Evolutionary conservation across 306 rosid genomes (phyloP), one percentile per base, ranked within the genome.

Genomic region (Gastrolobium bilobum): DNA sequence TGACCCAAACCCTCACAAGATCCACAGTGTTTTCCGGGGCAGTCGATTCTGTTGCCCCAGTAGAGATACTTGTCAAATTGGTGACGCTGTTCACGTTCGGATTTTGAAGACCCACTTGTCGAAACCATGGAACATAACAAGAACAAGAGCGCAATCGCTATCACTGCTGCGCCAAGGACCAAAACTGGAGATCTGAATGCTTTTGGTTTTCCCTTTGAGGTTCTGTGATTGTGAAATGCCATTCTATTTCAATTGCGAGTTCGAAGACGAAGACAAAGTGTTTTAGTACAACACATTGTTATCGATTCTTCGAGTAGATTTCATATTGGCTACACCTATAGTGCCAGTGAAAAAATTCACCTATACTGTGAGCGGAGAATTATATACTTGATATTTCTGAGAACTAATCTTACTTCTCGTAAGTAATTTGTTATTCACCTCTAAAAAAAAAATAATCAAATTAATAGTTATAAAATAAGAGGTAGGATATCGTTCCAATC

Each of bases 1-100:
- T 95, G 98, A 59, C 97, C 99, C 73, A 95, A 85, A 43, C 99
- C 99, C 71, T 87, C 98, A 20, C 98, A 95, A 14, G 96, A 81
- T 1, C 86, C 83, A 59, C 98, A 93, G 52, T 95, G 99, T 68
- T 93, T 95, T 5, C 98, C 99, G 0, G 99, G 99, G 82, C 99
- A 95, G 79, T 95, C 99, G 69, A 95, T 87, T 84, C 91, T 82
- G 51, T 31, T 60, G 6, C 98, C 99, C 99, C 99, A 93, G 53
- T 95, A 95, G 35, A 95, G 82, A 60, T 90, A 95, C 86, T 86
- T 89, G 13, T 83, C 86, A 30, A n/a, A 0, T 37, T 4, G 37
- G 30, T 6, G 13, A 3, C 4, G 3, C 13, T 14, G 58, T 44
- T 73, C 67, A 6, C 39, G 53, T 15, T 54, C 64, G 60, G 83